phyloP scores from a whole-genome alignment of 2,329 filamentous ascomycete genomes.

The Fusarium ambrosium region DNA sequence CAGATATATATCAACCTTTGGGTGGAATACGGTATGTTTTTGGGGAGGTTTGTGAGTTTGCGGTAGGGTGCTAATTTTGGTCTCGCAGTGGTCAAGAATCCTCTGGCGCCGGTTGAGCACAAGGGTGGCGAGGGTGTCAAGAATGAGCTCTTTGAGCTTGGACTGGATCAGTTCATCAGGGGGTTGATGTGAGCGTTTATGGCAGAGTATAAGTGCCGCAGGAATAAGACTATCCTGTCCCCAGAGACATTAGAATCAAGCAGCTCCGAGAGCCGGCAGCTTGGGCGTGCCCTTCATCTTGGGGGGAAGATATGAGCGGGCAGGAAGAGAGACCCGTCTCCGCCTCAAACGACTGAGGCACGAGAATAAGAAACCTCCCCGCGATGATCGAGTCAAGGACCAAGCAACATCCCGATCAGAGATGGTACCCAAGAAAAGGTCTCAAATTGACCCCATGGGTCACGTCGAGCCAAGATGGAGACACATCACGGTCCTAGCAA shows the following conservation, averaged over 20 bases:
- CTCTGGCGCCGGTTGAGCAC: conserved; percentile 76
- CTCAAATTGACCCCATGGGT: not conserved
- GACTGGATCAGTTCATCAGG: conserved; percentile 82
- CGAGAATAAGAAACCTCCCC: not conserved
- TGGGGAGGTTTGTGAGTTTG: not conserved
- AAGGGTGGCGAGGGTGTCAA: conserved; percentile 76
- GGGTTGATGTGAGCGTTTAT: conserved; percentile 65
- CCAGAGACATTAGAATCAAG: not conserved
- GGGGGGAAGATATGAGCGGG: not conserved
- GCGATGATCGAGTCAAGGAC: not conserved
- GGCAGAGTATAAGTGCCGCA: conserved; percentile 2
- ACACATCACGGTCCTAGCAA: conserved; percentile 5
- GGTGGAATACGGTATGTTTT: conserved; percentile 85
- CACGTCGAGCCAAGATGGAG: not conserved
- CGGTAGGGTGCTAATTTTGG: not conserved
- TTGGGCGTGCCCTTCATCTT: not conserved
- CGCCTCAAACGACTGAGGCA: not conserved
- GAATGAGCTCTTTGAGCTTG: conserved; percentile 79
- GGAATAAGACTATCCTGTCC: conserved; percentile 8
- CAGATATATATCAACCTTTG: conserved; percentile 99
- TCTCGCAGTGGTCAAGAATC: conserved; percentile 76
- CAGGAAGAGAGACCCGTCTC: not conserved
- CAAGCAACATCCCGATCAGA: not conserved
- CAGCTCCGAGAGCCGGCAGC: not conserved
- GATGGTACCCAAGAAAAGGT: not conserved